Evolutionary conservation across 192 early-diverging fungal genomes (phyloP), one percentile per base, ranked within the genome.

Genomic region (Radiomyces spectabilis): DNA sequence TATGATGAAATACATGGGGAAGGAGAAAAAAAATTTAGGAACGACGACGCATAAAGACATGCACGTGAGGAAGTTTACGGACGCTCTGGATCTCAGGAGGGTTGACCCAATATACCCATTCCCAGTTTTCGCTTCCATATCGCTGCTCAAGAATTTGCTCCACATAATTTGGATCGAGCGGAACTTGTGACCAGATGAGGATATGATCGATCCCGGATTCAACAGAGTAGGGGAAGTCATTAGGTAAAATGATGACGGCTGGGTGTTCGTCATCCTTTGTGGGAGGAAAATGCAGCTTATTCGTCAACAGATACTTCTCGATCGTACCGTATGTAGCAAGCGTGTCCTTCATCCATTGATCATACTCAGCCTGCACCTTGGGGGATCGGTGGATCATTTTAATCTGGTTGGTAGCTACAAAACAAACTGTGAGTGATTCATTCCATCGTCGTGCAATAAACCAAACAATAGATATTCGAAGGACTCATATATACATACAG

Each of bases 21-120:
- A n/a, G n/a, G n/a, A n/a, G n/a, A n/a, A n/a, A n/a, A n/a, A n/a
- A n/a, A n/a, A n/a, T n/a, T n/a, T n/a, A 27, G 8, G 24, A 27
- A 9, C 46, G 46, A 27, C 21, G 34, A 16, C 56, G 45, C 30
- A 64, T 34, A 34, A 64, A 64, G 21, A 64, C 55, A 39, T 64
- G 62, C 7, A 64, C 62, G 24, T 64, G 62, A 27, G 62, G 55
- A 19, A 64, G 18, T 38, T 57, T 64, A 22, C 45, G 31, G 22
- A 64, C 62, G 44, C 47, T 51, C 41, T 64, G 62, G n/a, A 64
- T 51, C 53, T 64, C 55, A 38, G 62, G 55, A 13, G 62, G 62
- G 30, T 64, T 64, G 3, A 64, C 62, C 22, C 33, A 64, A 34
- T 51, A 64, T 15, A 64, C 62, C 55, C 55, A 56, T 21, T 64